These are phyloP conservation scores for Corynespora cassiicola DNA, from an alignment of 2,329 filamentous ascomycete species.

Conservation along the genomic window DNA sequence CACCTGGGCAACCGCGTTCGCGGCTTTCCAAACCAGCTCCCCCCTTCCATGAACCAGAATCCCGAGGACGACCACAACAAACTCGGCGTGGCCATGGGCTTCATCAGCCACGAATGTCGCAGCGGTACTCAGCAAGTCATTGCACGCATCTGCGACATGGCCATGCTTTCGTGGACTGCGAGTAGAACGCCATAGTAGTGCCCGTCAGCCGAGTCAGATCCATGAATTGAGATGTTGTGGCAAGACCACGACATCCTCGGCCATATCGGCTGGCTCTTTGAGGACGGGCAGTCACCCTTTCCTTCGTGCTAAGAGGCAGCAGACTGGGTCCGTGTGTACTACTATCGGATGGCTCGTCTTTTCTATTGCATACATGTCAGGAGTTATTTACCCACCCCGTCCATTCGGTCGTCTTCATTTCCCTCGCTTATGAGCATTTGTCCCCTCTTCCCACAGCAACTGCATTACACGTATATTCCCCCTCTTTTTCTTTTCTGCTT, in stretches of 20 bases:
- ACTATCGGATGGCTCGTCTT: constrained; percentile 11
- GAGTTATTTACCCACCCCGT: constrained; percentile 14
- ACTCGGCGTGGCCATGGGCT: constrained; percentile 55
- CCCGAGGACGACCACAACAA: constrained; percentile 49
- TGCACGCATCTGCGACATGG: constrained; percentile 57
- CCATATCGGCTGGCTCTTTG: neutral
- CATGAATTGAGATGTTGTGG: too few species aligned
- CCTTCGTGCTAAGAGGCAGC: constrained; percentile 2
- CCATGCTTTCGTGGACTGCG: constrained; percentile 51
- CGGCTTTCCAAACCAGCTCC: constrained; percentile 52
- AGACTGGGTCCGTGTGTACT: constrained; percentile 12
- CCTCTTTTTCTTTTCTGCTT: constrained; percentile 8
- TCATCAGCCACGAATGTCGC: constrained; percentile 55
- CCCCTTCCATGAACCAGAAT: constrained; percentile 30
- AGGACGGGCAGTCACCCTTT: neutral
- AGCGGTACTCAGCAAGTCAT: constrained; percentile 55
- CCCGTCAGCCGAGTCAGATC: too few species aligned
- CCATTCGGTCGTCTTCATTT: constrained; percentile 9
- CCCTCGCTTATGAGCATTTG: constrained; percentile 12
- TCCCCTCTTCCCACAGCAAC: constrained; percentile 8
- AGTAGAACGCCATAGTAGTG: constrained; percentile 25
- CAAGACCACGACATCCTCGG: too few species aligned
- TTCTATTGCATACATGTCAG: constrained; percentile 21
- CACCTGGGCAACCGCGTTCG: constrained; percentile 70
- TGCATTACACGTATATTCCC: neutral